Evolutionary conservation across 345 rosid genomes (phyloP).

Genomic region (Melastoma malabathricum): DNA sequence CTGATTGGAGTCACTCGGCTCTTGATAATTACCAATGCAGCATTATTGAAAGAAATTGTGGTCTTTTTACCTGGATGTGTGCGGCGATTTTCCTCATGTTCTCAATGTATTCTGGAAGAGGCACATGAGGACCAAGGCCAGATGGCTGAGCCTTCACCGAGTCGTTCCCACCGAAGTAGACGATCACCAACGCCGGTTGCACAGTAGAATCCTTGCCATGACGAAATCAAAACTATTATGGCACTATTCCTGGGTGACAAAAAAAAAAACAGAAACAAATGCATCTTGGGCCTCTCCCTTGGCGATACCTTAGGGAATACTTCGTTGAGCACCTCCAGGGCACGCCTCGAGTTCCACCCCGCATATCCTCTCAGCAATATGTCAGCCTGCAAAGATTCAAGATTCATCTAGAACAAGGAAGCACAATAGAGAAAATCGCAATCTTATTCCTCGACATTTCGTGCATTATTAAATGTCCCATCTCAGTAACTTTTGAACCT

Average conservation of each 20-base stretch:
- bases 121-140: conserved; percentile 80
- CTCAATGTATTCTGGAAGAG: conserved; percentile 46
- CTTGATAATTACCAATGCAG: neutral
- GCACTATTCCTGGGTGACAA: neutral
- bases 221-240: neutral
- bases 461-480: neutral
- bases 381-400: conserved; percentile 47
- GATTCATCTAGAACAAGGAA: neutral
- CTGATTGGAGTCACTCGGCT: neutral
- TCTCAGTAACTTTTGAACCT: neutral
- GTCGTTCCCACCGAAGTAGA: conserved; percentile 94
- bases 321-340: conserved; percentile 46
- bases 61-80: conserved; percentile 51
- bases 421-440: neutral
- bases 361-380: conserved; percentile 63
- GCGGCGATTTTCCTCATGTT: conserved; percentile 69
- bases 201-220: conserved; percentile 34
- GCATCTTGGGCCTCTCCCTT: neutral
- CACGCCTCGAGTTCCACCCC: conserved; percentile 84
- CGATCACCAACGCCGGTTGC: conserved; percentile 80
- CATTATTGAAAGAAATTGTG: neutral
- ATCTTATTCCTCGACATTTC: neutral
- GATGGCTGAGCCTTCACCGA: conserved; percentile 49
- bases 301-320: conserved; percentile 69
- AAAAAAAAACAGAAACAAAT: neutral